These are phyloP conservation scores for Agastache rugosa DNA, from an alignment of 257 asterid species.

Conservation along the genomic window DNA sequence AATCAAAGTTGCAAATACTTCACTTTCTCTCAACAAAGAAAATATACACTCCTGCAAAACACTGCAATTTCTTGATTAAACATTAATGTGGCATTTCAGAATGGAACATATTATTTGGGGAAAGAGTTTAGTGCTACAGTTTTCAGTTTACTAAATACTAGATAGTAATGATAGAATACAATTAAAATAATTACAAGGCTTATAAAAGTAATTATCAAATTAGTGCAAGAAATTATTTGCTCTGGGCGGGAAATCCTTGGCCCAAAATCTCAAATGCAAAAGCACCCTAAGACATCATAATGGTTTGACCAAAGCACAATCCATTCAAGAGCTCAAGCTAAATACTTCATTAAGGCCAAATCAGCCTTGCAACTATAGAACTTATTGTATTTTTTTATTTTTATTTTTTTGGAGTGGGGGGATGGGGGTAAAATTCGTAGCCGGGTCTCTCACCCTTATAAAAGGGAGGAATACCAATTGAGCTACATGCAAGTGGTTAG, in stretches of 20 bases:
- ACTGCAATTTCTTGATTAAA: neutral
- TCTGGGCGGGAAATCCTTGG: neutral
- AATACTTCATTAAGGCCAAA: conserved; percentile 9
- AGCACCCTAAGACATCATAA: conserved; percentile 1
- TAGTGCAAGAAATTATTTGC: conserved; percentile 10
- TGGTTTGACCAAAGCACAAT: neutral
- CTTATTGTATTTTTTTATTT: neutral
- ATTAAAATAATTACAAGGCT: neutral
- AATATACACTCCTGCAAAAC: conserved; percentile 5
- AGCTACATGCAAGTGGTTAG: neutral
- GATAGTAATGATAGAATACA: neutral
- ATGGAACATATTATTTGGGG: neutral
- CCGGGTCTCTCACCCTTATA: too few relatives aligned
- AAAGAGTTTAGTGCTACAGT: neutral
- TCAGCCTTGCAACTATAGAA: conserved; percentile 1
- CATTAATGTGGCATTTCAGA: neutral
- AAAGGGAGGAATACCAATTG: too few relatives aligned
- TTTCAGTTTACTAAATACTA: neutral
- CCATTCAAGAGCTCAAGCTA: conserved; percentile 3
- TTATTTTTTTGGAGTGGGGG: too few relatives aligned
- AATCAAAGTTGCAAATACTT: conserved; percentile 28
- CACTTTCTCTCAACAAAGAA: neutral
- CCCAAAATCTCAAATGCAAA: conserved; percentile 16
- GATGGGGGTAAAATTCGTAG: too few relatives aligned
- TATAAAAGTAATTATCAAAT: neutral